A percentile compares a stretch with the other conserved stretches of the same genome.
Evolutionary conservation across 2,329 filamentous ascomycete species (phyloP).

Genomic region (Hypoxylon sp.): DNA sequence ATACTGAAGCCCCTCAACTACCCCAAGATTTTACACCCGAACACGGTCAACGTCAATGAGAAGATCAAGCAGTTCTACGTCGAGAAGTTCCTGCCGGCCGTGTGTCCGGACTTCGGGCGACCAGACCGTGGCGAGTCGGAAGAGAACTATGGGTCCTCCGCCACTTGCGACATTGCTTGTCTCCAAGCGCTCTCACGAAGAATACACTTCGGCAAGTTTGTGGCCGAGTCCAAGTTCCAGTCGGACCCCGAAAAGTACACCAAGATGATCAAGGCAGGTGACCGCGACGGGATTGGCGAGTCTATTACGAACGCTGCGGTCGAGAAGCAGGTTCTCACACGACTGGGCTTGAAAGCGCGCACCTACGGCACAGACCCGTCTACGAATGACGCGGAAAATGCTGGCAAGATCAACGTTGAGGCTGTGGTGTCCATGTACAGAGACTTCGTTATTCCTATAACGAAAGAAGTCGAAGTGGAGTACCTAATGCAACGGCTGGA

Average conservation of each 20-base stretch:
- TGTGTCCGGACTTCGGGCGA: slow-evolving; percentile 82
- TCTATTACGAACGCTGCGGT: slow-evolving; percentile 93
- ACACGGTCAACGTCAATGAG: slow-evolving; percentile 90
- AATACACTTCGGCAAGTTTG: slow-evolving; percentile 98
- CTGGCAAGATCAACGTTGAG: slow-evolving; percentile 89
- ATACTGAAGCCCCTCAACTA: slow-evolving; percentile 92
- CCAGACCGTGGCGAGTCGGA: slow-evolving; percentile 85
- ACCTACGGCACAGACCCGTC: slow-evolving; percentile 95
- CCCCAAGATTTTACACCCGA: slow-evolving; percentile 86
- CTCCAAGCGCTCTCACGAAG: slow-evolving; percentile 90
- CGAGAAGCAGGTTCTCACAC: slow-evolving; percentile 90
- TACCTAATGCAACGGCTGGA: slow-evolving; percentile 95
- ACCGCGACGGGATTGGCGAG: slow-evolving; percentile 84
- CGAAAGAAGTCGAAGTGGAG: slow-evolving; percentile 98
- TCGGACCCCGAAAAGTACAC: slow-evolving; percentile 86
- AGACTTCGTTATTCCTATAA: slow-evolving; percentile 94
- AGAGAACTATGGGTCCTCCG: slow-evolving; percentile 95
- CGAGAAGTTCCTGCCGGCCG: slow-evolving; percentile 82
- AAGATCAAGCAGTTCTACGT: slow-evolving; percentile 90
- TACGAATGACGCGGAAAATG: slow-evolving; percentile 66
- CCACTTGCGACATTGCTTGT: slow-evolving; percentile 89
- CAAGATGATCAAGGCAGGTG: slow-evolving; percentile 81
- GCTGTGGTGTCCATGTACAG: slow-evolving; percentile 92
- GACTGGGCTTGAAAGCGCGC: slow-evolving; percentile 87
- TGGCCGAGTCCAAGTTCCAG: slow-evolving; percentile 94